Evolutionary conservation across 768 basidiomycete species (phyloP), one percentile per base, ranked within the genome.

Genomic region (Tricholoma saponaceum): DNA sequence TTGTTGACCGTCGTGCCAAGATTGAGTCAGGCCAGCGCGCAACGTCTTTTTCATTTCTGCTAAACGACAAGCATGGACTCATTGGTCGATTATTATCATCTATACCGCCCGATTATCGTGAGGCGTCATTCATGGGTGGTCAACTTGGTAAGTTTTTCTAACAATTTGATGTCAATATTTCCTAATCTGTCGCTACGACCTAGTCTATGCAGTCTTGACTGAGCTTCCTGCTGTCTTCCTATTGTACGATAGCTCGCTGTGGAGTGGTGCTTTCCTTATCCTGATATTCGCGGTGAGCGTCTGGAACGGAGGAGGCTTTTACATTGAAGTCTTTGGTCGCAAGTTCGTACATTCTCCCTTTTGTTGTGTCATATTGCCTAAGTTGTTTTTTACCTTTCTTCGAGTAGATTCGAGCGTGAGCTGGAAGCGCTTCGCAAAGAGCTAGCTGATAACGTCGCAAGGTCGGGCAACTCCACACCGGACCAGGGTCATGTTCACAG

Each of bases 281-380:
- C 62, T 82, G 61, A 89, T 98, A 44, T 92, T 98, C 66, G 76
- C 82, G 14, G 91, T 94, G 46, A 90, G 90, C 58, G 93, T 90
- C 0, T 98, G 95, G 95, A 98, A 98, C 67, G 95, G 95, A 9
- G 94, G 90, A 22, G 92, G 91, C 1, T 97, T 87, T 77, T 97
- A 97, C 70, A 95, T 97, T 54, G 95, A 97, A 70, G 95, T 97
- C 18, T 97, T 96, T 67, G 95, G 95, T 26, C 85, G 95, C 74
- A 96, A 97, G 95, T 95, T 61, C 63, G 92, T 82, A 23, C 57
- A 58, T 59, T 23, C 14, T 20, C 28, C 9, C 55, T 18, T 25
- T 56, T 47, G 16, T 25, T 50, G 30, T 57, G 3, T 50, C 13
- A 44, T 43, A 6, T 41, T 10, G 1, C 47, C 12, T 16, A 5